A percentile compares a stretch with the other conserved stretches of the same genome.
Evolutionary conservation across 495 filamentous ascomycete genomes (phyloP).

Genomic region (Chaetomium fimeti): DNA sequence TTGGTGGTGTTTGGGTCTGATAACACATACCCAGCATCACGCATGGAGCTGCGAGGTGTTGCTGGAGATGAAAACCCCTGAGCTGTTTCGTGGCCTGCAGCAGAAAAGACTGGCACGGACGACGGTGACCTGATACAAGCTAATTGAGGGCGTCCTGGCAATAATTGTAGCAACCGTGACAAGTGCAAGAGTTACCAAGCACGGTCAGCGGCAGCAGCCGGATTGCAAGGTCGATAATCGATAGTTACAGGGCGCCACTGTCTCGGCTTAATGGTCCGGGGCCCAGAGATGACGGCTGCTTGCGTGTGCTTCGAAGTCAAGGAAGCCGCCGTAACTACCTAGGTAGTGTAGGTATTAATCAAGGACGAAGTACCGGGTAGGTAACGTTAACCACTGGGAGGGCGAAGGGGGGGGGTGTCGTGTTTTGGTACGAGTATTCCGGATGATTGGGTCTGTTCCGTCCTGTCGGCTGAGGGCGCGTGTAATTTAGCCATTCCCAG

Average conservation of each 20-base stretch:
- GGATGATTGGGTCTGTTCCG: not conserved
- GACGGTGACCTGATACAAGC: not conserved
- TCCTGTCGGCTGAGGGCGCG: conserved; percentile 2
- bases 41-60: not conserved
- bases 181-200: not conserved
- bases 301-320: conserved; percentile 5
- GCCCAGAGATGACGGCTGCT: conserved; percentile 4
- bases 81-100: conserved; percentile 14
- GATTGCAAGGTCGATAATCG: conserved; percentile 2
- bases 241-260: conserved; percentile 3
- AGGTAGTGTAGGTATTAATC: too few relatives aligned
- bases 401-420: not conserved
- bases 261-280: conserved; percentile 12
- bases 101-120: not conserved
- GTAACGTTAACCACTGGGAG: not conserved
- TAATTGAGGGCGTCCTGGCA: not conserved
- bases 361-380: not conserved
- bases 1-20: conserved; percentile 5
- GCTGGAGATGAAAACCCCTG: conserved; percentile 3
- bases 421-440: not conserved
- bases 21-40: not conserved
- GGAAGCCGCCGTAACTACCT: not conserved
- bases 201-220: not conserved
- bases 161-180: not conserved
- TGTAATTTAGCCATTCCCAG: conserved; percentile 4